These are phyloP conservation scores for Delphinella strobiligena DNA, from an alignment of 2,329 filamentous ascomycete genomes.

Conservation along the genomic window DNA sequence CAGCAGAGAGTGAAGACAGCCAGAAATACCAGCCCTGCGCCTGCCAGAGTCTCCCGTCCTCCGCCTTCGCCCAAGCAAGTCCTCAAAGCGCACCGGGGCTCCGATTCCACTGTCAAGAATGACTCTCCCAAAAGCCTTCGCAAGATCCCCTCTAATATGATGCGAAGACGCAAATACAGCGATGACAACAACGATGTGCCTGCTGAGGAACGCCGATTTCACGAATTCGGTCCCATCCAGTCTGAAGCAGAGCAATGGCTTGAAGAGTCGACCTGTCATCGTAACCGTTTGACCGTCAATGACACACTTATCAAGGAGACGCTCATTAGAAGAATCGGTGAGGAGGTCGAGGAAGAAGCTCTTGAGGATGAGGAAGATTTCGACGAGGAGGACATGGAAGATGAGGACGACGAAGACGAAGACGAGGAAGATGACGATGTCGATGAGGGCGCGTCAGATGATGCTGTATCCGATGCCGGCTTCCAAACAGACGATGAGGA, in stretches of 20 bases:
- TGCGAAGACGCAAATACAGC: conserved; percentile 23
- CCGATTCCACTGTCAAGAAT: conserved; percentile 38
- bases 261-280: conserved; percentile 51
- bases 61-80: conserved; percentile 5
- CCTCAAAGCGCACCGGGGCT: conserved; percentile 31
- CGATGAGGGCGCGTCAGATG: conserved; percentile 29
- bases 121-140: conserved; percentile 32
- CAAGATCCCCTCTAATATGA: conserved; percentile 21
- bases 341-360: conserved; percentile 86
- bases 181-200: conserved; percentile 31
- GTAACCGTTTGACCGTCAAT: conserved; percentile 68
- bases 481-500: conserved; percentile 73
- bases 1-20: conserved; percentile 16
- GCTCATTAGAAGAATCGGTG: conserved; percentile 69
- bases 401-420: conserved; percentile 50
- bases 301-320: conserved; percentile 88
- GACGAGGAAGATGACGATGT: conserved; percentile 26
- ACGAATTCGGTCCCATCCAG: conserved; percentile 81
- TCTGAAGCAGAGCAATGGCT: conserved; percentile 88
- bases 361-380: conserved; percentile 51
- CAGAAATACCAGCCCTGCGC: conserved; percentile 30
- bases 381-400: conserved; percentile 22
- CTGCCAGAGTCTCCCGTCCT: conserved; percentile 9
- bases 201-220: conserved; percentile 54
- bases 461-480: conserved; percentile 46